Evolutionary conservation across 768 basidiomycete species (phyloP).

Genomic region (Daedaleopsis nitida): DNA sequence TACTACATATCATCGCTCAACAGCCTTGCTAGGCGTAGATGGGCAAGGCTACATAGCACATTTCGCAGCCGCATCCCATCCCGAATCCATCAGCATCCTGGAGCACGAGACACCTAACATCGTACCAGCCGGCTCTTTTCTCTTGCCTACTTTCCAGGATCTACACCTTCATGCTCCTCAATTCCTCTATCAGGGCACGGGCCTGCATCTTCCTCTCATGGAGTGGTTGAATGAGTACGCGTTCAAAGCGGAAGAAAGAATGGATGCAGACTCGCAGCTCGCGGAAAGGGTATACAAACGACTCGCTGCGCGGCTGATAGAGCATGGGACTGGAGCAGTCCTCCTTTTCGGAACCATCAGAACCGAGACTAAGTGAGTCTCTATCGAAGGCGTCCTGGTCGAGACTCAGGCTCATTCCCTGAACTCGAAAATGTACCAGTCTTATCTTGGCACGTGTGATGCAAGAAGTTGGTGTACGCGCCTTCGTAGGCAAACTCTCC

Average conservation of each 20-base stretch:
- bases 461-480: constrained; percentile 70
- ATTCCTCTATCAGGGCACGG: constrained; percentile 85
- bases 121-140: constrained; percentile 58
- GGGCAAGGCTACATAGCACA: constrained; percentile 52
- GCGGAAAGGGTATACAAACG: constrained; percentile 68
- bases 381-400: not conserved
- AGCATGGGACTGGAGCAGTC: constrained; percentile 77
- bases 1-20: not conserved
- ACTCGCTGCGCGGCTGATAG: constrained; percentile 65
- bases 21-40: constrained; percentile 30
- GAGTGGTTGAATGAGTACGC: constrained; percentile 84
- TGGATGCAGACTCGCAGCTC: constrained; percentile 63
- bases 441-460: constrained; percentile 78
- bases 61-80: constrained; percentile 41
- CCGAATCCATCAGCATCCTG: constrained; percentile 38
- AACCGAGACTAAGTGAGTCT: constrained; percentile 73
- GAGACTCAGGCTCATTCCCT: not conserved
- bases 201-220: constrained; percentile 82
- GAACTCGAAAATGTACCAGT: constrained; percentile 43
- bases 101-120: constrained; percentile 22
- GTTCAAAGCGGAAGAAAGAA: constrained; percentile 75
- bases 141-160: constrained; percentile 82
- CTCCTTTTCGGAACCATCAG: constrained; percentile 85
- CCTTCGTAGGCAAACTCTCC: constrained; percentile 86
- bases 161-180: constrained; percentile 89